A percentile compares a stretch with the other conserved stretches of the same genome.
Conservation (phyloP, 192 early-diverging fungal species). For the Lobosporangium transversale region DNA sequence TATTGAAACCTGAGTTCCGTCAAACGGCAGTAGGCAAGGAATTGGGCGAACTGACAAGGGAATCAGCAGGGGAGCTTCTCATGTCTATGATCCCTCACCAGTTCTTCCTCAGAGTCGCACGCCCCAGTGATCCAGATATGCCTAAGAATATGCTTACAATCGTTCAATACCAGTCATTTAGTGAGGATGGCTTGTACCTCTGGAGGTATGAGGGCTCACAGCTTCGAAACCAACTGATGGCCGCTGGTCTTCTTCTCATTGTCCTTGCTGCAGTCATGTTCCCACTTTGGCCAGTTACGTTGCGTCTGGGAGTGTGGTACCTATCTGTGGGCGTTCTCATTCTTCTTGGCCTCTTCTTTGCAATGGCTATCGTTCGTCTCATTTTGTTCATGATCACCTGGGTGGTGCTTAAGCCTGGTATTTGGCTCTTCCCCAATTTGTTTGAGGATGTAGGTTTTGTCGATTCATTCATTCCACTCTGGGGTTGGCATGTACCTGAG, state of each 20-base stretch:
- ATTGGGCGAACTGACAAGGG: slow-evolving; percentile 49
- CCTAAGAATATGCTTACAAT: slow-evolving; percentile 60
- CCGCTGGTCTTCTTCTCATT: slow-evolving; percentile 77
- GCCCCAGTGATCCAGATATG: slow-evolving; percentile 55
- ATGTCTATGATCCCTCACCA: slow-evolving; percentile 73
- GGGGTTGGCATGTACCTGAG: slow-evolving; percentile 82
- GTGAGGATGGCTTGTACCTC: slow-evolving; percentile 88
- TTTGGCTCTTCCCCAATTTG: slow-evolving; percentile 98
- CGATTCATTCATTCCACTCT: slow-evolving; percentile 93
- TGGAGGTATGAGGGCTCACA: slow-evolving; percentile 96
- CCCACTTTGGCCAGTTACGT: slow-evolving; percentile 86
- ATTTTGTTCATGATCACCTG: slow-evolving; percentile 85
- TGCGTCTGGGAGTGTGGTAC: slow-evolving; percentile 91
- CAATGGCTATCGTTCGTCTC: slow-evolving; percentile 85
- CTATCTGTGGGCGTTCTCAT: slow-evolving; percentile 82
- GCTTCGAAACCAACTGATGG: slow-evolving; percentile 78
- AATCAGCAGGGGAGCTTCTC: slow-evolving; percentile 68
- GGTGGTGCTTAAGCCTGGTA: slow-evolving; percentile 76
- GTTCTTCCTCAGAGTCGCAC: slow-evolving; percentile 83
- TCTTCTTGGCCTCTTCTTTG: slow-evolving; percentile 91
- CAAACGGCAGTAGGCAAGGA: slow-evolving; percentile 65
- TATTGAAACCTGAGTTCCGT: slow-evolving; percentile 68
- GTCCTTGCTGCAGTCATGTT: slow-evolving; percentile 96
- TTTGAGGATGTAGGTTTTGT: slow-evolving; percentile 96
- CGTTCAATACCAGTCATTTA: slow-evolving; percentile 71